Percentiles rank a stretch among this genome's conserved stretches.
Evolutionary conservation across 2,329 filamentous ascomycete genomes (phyloP).

Genomic region (Arthrinium phaeospermum): DNA sequence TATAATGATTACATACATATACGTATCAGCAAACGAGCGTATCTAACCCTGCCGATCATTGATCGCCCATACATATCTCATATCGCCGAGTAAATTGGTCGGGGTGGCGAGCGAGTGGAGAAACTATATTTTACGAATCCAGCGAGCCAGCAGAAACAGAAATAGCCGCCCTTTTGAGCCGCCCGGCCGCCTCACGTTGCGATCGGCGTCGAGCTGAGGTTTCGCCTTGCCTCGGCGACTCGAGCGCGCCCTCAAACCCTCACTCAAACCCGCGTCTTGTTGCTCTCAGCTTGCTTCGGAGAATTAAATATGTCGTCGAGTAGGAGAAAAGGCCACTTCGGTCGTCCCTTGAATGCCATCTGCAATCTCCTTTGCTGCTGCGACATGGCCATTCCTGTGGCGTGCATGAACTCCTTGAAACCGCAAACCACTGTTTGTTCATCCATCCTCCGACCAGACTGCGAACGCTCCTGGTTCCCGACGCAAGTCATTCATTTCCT

Average conservation of each 20-base stretch:
- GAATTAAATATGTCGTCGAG: not conserved
- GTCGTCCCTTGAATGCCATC: not conserved
- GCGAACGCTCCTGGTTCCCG: not conserved
- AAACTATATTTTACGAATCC: not conserved
- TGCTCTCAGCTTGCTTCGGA: not conserved
- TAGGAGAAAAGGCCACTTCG: not conserved
- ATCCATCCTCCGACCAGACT: not conserved
- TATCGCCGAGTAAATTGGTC: not conserved
- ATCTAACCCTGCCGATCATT: not conserved
- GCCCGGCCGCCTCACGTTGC: not conserved
- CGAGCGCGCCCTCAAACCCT: not conserved
- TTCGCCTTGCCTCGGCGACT: not conserved
- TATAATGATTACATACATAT: too few species aligned
- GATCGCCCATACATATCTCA: not conserved
- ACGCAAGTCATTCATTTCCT: conserved; percentile 5
- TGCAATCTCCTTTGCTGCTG: not conserved
- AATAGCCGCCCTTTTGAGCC: conserved; percentile 1
- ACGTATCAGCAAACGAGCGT: not conserved
- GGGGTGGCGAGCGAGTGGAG: not conserved
- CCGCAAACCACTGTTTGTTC: conserved; percentile 2
- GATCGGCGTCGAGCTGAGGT: conserved; percentile 8
- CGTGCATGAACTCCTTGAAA: conserved; percentile 13
- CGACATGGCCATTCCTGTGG: conserved; percentile 1
- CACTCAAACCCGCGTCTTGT: not conserved
- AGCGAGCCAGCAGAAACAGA: not conserved